Conservation (phyloP, 1,284 basidiomycete genomes). For the Boletellus deceptivus region DNA sequence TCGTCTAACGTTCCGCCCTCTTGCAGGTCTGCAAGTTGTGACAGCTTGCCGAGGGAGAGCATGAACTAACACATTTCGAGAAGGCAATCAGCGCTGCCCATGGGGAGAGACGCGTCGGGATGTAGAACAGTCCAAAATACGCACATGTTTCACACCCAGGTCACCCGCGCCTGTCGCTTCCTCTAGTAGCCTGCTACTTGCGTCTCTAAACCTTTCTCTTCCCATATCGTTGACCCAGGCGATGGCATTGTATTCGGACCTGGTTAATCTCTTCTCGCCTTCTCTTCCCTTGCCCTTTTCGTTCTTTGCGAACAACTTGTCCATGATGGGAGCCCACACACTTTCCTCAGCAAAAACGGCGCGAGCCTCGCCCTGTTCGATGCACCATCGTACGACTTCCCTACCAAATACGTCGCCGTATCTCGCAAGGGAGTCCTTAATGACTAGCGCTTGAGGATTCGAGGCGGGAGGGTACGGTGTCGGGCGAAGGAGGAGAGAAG, state of each 20-base stretch:
- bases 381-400: constrained; percentile 86
- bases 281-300: constrained; percentile 29
- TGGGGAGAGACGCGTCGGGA: not conserved
- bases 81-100: constrained; percentile 3
- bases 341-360: constrained; percentile 33
- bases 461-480: constrained; percentile 59
- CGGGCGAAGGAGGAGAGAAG: constrained; percentile 75
- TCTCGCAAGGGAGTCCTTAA: constrained; percentile 73
- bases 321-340: constrained; percentile 51
- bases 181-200: constrained; percentile 61
- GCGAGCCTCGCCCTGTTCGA: constrained; percentile 61
- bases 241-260: constrained; percentile 45
- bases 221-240: constrained; percentile 92
- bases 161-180: constrained; percentile 60
- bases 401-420: constrained; percentile 86
- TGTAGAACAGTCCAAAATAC: constrained; percentile 17
- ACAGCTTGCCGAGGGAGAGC: constrained; percentile 88
- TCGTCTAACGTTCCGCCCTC: constrained; percentile 49
- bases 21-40: constrained; percentile 74
- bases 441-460: constrained; percentile 58
- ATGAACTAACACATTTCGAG: constrained; percentile 58
- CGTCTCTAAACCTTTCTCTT: constrained; percentile 62
- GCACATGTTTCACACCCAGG: constrained; percentile 73
- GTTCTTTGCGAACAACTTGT: constrained; percentile 63
- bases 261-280: constrained; percentile 10